A percentile compares a stretch with the other conserved stretches of the same genome.
phyloP scores from a whole-genome alignment of 1,139 yeast genomes.

The Cylindricascospora bacillispora region DNA sequence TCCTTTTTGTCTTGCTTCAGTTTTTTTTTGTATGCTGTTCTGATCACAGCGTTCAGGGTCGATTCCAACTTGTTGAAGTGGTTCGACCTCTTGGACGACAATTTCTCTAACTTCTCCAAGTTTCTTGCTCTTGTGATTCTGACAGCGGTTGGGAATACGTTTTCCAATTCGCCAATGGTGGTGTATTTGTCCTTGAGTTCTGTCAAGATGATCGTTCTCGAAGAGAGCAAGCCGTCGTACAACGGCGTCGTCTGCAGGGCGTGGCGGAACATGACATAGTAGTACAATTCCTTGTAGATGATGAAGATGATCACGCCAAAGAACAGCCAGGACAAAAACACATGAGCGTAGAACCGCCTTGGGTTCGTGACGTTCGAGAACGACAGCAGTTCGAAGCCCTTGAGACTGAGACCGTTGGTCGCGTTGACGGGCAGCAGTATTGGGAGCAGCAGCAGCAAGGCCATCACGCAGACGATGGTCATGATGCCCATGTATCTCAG shows the following conservation, averaged over 20 bases:
- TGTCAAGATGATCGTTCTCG: constrained; percentile 56
- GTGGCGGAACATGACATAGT: constrained; percentile 54
- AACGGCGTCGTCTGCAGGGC: constrained; percentile 58
- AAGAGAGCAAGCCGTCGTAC: constrained; percentile 51
- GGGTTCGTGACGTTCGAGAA: constrained; percentile 51
- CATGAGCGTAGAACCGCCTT: constrained; percentile 58
- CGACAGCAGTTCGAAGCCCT: constrained; percentile 48
- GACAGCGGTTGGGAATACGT: constrained; percentile 47
- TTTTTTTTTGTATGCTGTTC: constrained; percentile 44
- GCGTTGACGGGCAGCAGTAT: constrained; percentile 80
- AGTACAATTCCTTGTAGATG: constrained; percentile 58
- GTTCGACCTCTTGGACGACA: constrained; percentile 43
- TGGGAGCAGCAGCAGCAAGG: constrained; percentile 60
- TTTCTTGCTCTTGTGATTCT: constrained; percentile 55
- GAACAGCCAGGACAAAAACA: constrained; percentile 54
- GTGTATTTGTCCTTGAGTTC: constrained; percentile 41
- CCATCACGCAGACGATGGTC: constrained; percentile 43
- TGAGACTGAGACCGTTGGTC: constrained; percentile 49
- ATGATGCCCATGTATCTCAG: constrained; percentile 62
- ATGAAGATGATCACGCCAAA: constrained; percentile 48
- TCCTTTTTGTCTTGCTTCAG: constrained; percentile 27
- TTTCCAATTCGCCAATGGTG: constrained; percentile 41
- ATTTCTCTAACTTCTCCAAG: constrained; percentile 37
- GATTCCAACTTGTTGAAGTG: constrained; percentile 46
- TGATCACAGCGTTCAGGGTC: constrained; percentile 41